Evolutionary conservation across 148 eudicot genomes (phyloP).

Genomic region (Silene uniflora): DNA sequence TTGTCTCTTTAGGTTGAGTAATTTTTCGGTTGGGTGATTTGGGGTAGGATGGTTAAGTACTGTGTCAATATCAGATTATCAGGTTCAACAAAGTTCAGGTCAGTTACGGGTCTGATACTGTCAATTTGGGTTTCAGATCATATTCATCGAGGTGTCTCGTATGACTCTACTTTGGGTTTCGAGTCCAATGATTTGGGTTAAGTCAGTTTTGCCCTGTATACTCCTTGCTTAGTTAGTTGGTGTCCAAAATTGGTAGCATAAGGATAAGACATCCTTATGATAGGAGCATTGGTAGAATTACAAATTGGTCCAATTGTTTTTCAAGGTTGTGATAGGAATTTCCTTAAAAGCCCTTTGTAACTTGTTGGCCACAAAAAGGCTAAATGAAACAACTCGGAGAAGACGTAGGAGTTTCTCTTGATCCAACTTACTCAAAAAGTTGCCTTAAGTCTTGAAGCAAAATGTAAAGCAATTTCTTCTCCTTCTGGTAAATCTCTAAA

Average conservation of each 20-base stretch:
- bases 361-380: background rate
- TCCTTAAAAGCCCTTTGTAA: background rate
- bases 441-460: background rate
- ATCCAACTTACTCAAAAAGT: background rate
- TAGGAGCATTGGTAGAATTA: background rate
- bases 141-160: background rate
- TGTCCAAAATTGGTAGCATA: background rate
- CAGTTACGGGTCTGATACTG: background rate
- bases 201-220: background rate
- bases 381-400: background rate
- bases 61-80: background rate
- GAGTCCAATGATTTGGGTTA: background rate
- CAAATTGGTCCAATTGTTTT: background rate
- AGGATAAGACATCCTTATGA: background rate
- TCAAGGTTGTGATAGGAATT: background rate
- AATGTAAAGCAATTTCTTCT: no score
- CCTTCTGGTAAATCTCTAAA: background rate
- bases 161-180: background rate
- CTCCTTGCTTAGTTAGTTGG: background rate
- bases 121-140: background rate
- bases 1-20: background rate
- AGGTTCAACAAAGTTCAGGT: background rate
- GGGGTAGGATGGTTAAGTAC: background rate
- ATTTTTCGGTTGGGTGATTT: background rate
- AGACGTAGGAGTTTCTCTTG: background rate